A percentile compares a stretch with the other conserved stretches of the same genome.
phyloP scores from a whole-genome alignment of 495 filamentous ascomycete genomes.

The Hypomontagnella monticulosa region DNA sequence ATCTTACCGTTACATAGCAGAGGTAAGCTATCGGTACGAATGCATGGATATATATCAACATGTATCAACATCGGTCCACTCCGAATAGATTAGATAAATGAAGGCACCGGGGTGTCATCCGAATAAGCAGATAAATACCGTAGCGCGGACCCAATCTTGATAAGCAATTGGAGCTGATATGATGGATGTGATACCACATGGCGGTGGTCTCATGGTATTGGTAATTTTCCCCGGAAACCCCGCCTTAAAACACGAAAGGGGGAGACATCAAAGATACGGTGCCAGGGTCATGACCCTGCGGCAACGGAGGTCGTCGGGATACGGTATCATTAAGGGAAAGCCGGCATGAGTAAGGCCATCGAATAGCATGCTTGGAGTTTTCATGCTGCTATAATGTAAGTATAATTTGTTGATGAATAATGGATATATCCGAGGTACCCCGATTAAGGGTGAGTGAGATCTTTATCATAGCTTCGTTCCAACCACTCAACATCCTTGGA shows the following conservation, averaged over 20 bases:
- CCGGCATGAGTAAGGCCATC: too few species aligned
- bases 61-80: background rate
- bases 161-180: conserved; percentile 11
- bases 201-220: background rate
- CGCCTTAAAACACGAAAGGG: conserved; percentile 13
- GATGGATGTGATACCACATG: background rate
- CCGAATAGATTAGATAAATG: background rate
- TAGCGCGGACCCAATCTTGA: conserved; percentile 2
- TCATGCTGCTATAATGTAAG: too few species aligned
- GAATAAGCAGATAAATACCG: background rate
- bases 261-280: background rate
- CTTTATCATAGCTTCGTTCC: too few species aligned
- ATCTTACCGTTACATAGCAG: too few species aligned
- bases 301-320: too few species aligned
- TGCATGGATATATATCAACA: too few species aligned
- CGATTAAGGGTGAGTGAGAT: background rate
- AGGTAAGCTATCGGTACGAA: too few species aligned
- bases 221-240: conserved; percentile 23
- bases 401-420: too few species aligned
- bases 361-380: too few species aligned
- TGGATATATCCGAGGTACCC: too few species aligned
- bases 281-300: too few species aligned
- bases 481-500: background rate
- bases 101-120: conserved; percentile 1
- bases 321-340: too few species aligned